phyloP scores from a whole-genome alignment of 129 eudicot species.

The Logfia minima region DNA sequence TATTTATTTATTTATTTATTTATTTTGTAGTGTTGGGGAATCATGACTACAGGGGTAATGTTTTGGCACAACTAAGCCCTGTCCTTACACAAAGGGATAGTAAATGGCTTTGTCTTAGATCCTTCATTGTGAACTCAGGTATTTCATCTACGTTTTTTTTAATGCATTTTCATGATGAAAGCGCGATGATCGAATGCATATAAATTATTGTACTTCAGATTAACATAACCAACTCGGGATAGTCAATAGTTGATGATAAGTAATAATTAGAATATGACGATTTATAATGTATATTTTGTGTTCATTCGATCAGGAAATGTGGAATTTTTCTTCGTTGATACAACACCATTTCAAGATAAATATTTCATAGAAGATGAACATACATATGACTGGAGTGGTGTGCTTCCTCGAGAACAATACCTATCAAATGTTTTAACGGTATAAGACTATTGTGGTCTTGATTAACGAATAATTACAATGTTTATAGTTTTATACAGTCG shows the following conservation, averaged over 20 bases:
- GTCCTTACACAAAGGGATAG: slow-evolving; percentile 50
- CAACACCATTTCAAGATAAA: slow-evolving; percentile 68
- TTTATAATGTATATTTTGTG: background rate
- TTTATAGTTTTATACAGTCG: background rate
- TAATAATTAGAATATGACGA: background rate
- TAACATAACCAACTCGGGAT: no score
- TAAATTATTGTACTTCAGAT: no score
- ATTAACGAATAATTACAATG: background rate
- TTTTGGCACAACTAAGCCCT: slow-evolving; percentile 62
- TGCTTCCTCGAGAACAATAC: slow-evolving; percentile 61
- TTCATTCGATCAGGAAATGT: slow-evolving; percentile 45
- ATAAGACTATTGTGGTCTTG: background rate
- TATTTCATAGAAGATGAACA: slow-evolving; percentile 50
- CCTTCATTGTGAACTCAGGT: slow-evolving; percentile 65
- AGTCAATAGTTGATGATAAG: no score
- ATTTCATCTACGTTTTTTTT: background rate
- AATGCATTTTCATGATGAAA: no score
- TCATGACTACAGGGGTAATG: slow-evolving; percentile 84
- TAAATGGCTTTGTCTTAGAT: slow-evolving; percentile 66
- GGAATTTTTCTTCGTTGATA: slow-evolving; percentile 74
- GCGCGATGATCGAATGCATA: no score
- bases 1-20: background rate
- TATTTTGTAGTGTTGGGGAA: slow-evolving; percentile 65
- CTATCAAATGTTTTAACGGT: slow-evolving; percentile 53
- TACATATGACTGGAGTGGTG: slow-evolving; percentile 76